Percentiles rank a stretch among this genome's conserved stretches.
Conservation (phyloP, 352 stramenopile species). For the Aphanomyces cochlioides region DNA sequence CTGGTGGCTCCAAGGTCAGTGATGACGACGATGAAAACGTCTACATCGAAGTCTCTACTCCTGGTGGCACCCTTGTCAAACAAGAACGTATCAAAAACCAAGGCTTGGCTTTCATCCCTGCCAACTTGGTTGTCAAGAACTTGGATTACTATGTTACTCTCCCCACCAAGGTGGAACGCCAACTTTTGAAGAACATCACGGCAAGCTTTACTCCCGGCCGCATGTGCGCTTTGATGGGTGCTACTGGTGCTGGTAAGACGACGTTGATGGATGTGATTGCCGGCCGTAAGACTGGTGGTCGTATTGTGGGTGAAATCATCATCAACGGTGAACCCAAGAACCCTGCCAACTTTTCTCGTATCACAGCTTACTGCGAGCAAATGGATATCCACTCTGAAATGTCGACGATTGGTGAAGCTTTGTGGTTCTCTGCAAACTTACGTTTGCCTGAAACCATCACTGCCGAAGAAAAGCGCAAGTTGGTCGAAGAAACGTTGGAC, state of each 20-base stretch:
- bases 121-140: slow-evolving; percentile 53
- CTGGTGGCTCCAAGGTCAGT: neutral
- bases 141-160: slow-evolving; percentile 45
- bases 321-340: slow-evolving; percentile 74
- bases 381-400: slow-evolving; percentile 60
- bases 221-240: slow-evolving; percentile 72
- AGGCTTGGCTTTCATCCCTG: slow-evolving; percentile 32
- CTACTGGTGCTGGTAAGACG: slow-evolving; percentile 87
- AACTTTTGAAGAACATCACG: slow-evolving; percentile 55
- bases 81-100: neutral
- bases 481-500: slow-evolving; percentile 80
- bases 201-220: slow-evolving; percentile 47
- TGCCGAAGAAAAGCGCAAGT: slow-evolving; percentile 41
- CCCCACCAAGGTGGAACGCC: slow-evolving; percentile 37
- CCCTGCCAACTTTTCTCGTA: slow-evolving; percentile 33
- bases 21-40: neutral
- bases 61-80: no score
- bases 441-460: slow-evolving; percentile 40
- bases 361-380: slow-evolving; percentile 37
- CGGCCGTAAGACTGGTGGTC: slow-evolving; percentile 86
- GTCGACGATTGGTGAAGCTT: slow-evolving; percentile 87
- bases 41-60: neutral
- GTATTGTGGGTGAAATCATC: slow-evolving; percentile 77
- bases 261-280: slow-evolving; percentile 95
- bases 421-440: slow-evolving; percentile 91